phyloP scores from a whole-genome alignment of 2,329 filamentous ascomycete species.

The Thielaviopsis euricoi region DNA sequence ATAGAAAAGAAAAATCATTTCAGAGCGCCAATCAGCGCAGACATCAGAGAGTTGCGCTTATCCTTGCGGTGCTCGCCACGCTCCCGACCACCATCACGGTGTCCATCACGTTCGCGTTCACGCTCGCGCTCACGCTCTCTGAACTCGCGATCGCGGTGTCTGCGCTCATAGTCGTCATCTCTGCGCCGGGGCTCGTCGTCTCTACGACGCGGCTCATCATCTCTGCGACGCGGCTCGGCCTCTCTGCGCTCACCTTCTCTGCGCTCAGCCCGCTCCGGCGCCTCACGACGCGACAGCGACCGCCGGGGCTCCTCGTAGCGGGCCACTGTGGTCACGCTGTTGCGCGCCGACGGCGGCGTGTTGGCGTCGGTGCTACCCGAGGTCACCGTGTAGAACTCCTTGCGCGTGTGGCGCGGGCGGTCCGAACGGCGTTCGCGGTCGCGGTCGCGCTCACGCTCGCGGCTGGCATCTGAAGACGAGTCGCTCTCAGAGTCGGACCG shows the following conservation, averaged over 20 bases:
- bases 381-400: slow-evolving; percentile 14
- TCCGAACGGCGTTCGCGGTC: not conserved
- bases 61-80: slow-evolving; percentile 16
- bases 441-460: slow-evolving; percentile 19
- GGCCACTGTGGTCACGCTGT: not conserved
- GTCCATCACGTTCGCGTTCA: slow-evolving; percentile 28
- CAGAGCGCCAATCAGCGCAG: slow-evolving; percentile 43
- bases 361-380: not conserved
- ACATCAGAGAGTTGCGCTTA: slow-evolving; percentile 37
- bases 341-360: slow-evolving; percentile 9
- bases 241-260: slow-evolving; percentile 18
- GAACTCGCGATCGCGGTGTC: slow-evolving; percentile 22
- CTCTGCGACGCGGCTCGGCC: slow-evolving; percentile 6
- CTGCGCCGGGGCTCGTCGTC: not conserved
- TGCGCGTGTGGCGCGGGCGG: not conserved
- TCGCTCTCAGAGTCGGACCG: not conserved
- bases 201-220: slow-evolving; percentile 20
- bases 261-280: slow-evolving; percentile 24
- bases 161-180: not conserved
- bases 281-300: slow-evolving; percentile 11
- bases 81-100: slow-evolving; percentile 23
- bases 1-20: slow-evolving; percentile 23
- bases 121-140: slow-evolving; percentile 20
- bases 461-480: slow-evolving; percentile 10
- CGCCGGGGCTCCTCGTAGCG: slow-evolving; percentile 1